Base-by-base conservation (phyloP, 2,329 filamentous ascomycete genomes). In the Coniochaeta ligniaria region DNA sequence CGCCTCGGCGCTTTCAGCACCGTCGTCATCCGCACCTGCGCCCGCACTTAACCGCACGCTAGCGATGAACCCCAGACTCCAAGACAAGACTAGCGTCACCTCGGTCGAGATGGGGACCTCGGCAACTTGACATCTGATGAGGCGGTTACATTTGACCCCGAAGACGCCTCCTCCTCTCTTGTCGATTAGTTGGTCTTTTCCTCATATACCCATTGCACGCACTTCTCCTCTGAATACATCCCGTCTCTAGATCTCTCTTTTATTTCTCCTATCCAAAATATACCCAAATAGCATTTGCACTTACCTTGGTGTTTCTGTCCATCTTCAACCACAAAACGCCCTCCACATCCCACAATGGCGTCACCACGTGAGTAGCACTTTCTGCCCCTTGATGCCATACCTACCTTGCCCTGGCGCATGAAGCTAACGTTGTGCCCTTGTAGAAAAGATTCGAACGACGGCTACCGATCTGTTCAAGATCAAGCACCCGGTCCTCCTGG, bases 391-490 rank as follows among this genome's bases (percentile, higher is more conserved):
- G 11, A 7, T n/a, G 28, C 61, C 54, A 61, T 63, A 57, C 57
- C 56, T n/a, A n/a, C n/a, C n/a, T 33, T 45, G 52, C 26, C 17
- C 35, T 1, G 41, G 54, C 24, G 16, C 52, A 20, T n/a, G 5
- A n/a, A 58, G 24, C 24, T 45, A 16, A 50, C 1, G 35, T 14
- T 57, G 36, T 55, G 31, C 43, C n/a, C 54, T 57, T 58, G 61
- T 75, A 94, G 91, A 95, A 80, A 83, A 91, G 81, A 89, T 99
- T 76, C 91, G 91, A 72, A 99, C 95, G 59, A 87, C 91, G 67
- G 82, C 93, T 71, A 99, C 95, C 69, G 94, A 98, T 84, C 90
- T 98, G 66, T 90, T 99, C 79, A 91, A 92, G 83, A 98, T 99
- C 85, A 91, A 96, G 76, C 95, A 99, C 79, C 95, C 95, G 62